A percentile compares a stretch with the other conserved stretches of the same genome.
phyloP scores from a whole-genome alignment of 73 alveolate species.

The Paramecium caudatum region DNA sequence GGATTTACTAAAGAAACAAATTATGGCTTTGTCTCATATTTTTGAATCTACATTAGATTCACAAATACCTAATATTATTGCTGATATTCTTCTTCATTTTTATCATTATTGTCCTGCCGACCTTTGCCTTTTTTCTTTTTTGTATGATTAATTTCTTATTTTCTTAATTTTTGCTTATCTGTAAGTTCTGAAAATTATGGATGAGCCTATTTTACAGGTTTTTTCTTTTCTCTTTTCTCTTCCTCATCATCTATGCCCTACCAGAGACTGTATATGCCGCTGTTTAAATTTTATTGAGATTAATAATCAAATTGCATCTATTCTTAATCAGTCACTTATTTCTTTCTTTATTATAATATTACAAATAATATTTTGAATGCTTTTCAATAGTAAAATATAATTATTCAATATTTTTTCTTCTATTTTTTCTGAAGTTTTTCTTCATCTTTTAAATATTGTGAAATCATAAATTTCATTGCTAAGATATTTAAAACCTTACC shows the following conservation, averaged over 20 bases:
- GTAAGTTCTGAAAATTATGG: background rate
- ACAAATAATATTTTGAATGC: no score
- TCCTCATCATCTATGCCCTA: conserved; percentile 52
- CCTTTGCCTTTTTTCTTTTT: background rate
- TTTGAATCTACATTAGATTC: background rate
- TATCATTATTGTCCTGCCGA: background rate
- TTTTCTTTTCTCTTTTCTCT: background rate
- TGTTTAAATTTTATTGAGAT: background rate
- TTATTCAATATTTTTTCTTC: no score
- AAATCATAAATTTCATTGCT: conserved; percentile 30
- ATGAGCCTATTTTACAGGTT: conserved; percentile 12
- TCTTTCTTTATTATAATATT: no score
- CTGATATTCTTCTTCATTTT: background rate
- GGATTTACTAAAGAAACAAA: background rate
- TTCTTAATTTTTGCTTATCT: conserved; percentile 4
- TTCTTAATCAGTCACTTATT: no score
- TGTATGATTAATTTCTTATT: background rate
- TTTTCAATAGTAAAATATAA: no score
- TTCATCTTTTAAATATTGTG: background rate
- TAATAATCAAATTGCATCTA: conserved; percentile 3
- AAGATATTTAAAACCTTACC: background rate
- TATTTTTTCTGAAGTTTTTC: background rate
- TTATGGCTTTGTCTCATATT: conserved; percentile 42
- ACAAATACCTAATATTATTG: background rate
- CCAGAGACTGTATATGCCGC: background rate